Evolutionary conservation across 1,139 yeast species (phyloP).

Genomic region (Debaryomyces subglobosus): DNA sequence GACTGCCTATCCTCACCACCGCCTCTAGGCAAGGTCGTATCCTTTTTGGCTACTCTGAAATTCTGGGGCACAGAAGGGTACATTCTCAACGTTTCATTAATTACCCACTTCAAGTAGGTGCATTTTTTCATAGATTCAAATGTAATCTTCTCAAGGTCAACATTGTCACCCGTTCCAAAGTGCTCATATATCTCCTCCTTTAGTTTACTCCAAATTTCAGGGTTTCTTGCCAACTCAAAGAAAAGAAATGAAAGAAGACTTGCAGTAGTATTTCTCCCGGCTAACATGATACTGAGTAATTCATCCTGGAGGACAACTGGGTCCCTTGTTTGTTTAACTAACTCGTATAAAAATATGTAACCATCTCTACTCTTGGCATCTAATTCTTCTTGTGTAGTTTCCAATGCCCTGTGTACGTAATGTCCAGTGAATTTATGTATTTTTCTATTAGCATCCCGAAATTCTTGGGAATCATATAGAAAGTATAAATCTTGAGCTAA

Average conservation of each 20-base stretch:
- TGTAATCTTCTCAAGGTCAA: slow-evolving; percentile 23
- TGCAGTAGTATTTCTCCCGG: slow-evolving; percentile 60
- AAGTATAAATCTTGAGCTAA: slow-evolving; percentile 36
- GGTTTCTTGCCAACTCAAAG: slow-evolving; percentile 45
- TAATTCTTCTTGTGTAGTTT: slow-evolving; percentile 26
- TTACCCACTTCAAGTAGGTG: slow-evolving; percentile 47
- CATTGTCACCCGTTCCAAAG: slow-evolving; percentile 28
- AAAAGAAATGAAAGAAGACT: slow-evolving; percentile 47
- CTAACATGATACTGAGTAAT: slow-evolving; percentile 48
- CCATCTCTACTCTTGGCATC: slow-evolving; percentile 35
- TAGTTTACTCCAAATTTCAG: slow-evolving; percentile 37
- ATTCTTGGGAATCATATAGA: slow-evolving; percentile 32
- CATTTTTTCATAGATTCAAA: slow-evolving; percentile 54
- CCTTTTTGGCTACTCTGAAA: slow-evolving; percentile 43
- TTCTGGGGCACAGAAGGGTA: slow-evolving; percentile 59
- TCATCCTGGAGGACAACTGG: slow-evolving; percentile 51
- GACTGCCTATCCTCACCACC: slow-evolving; percentile 49
- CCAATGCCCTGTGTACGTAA: slow-evolving; percentile 29
- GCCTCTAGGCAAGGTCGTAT: slow-evolving; percentile 54
- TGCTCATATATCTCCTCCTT: slow-evolving; percentile 31
- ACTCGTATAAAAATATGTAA: slow-evolving; percentile 48
- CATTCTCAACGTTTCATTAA: slow-evolving; percentile 53
- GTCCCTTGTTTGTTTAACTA: slow-evolving; percentile 49
- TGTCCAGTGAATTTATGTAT: slow-evolving; percentile 32
- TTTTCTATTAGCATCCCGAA: slow-evolving; percentile 24